Evolutionary conservation across 1,139 yeast species (phyloP).

Genomic region (Protomyces gravidus): DNA sequence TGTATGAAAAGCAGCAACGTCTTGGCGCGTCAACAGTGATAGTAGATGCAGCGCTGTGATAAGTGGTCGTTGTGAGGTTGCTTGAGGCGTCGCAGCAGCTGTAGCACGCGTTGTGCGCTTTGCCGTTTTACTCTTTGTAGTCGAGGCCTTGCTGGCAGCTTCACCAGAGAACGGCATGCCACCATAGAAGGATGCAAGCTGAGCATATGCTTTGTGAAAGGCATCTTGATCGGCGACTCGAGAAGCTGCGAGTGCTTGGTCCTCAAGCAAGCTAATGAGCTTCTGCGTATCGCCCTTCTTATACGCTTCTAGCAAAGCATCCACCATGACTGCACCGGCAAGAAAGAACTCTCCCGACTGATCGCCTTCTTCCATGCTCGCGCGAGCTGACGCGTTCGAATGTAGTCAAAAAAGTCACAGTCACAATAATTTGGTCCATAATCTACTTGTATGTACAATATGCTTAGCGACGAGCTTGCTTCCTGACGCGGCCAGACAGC

Average conservation of each 20-base stretch:
- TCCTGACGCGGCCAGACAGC: slow-evolving; percentile 14
- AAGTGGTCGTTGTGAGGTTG: background rate
- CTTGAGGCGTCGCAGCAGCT: slow-evolving; percentile 2
- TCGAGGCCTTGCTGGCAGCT: slow-evolving; percentile 3
- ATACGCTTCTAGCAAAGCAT: slow-evolving; percentile 23
- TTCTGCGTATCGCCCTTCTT: slow-evolving; percentile 4
- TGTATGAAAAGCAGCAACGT: slow-evolving; percentile 80
- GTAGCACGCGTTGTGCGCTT: background rate
- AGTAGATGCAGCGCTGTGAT: slow-evolving; percentile 70
- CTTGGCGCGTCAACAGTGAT: slow-evolving; percentile 73
- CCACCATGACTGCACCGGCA: slow-evolving; percentile 4
- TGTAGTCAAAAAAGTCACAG: background rate
- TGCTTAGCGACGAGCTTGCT: slow-evolving; percentile 14
- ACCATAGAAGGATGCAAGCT: slow-evolving; percentile 7
- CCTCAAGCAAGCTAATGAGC: slow-evolving; percentile 5
- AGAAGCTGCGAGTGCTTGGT: slow-evolving; percentile 6
- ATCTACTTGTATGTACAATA: background rate
- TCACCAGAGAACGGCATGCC: background rate
- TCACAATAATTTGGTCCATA: background rate
- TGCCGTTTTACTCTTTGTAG: slow-evolving; percentile 22
- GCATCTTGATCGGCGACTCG: background rate
- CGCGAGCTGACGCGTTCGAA: too few species aligned
- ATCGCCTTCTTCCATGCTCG: too few species aligned
- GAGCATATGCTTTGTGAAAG: slow-evolving; percentile 10
- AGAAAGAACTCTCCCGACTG: too few species aligned